Evolutionary conservation across 768 basidiomycete genomes (phyloP), one percentile per base, ranked within the genome.

Genomic region (Pleurotus salmoneostramineus): DNA sequence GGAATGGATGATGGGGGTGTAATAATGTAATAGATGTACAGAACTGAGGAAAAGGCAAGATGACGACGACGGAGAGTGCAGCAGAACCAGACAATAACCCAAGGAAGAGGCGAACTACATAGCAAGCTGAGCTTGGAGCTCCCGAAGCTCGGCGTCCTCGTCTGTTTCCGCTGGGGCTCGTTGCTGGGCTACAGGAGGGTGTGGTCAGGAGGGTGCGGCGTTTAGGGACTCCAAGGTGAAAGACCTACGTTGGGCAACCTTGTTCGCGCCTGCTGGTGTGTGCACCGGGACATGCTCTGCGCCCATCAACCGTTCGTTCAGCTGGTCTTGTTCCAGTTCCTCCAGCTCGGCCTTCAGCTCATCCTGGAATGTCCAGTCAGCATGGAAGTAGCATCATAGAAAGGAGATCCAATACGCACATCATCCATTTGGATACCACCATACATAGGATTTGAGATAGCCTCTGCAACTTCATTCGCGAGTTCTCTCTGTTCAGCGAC

Each of bases 271-370:
- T 36, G 83, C 77, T 32, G 95, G 96, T 58, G 85, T 73, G 69
- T 97, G 94, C 58, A 91, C 77, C 48, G 97, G 97, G 35, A 84
- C 97, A 65, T 88, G 87, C 59, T 98, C 95, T 6, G 94, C 95
- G 14, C 87, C 91, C 60, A 80, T 84, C 62, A 99, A 76, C 64
- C 90, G 81, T 54, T 89, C 87, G 72, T 96, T 89, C 61, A 99
- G 79, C 63, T 87, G 83, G 47, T 94, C 92, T 68, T 95, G 86
- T 72, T 98, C 94, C 46, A 98, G 76, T 17, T 92, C 89, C 10
- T 87, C 89, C 34, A 99, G 76, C 68, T 98, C 91, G 21, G 78
- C 76, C 64, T 80, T 81, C 60, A 99, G 79, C 14, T 86, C 88
- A 50, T 89, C 90, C 91, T 97, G 68, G 44, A 40, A 58, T 51